Evolutionary conservation across 768 basidiomycete species (phyloP), one percentile per base, ranked within the genome.

Genomic region (Paxillus ammoniavirescens): DNA sequence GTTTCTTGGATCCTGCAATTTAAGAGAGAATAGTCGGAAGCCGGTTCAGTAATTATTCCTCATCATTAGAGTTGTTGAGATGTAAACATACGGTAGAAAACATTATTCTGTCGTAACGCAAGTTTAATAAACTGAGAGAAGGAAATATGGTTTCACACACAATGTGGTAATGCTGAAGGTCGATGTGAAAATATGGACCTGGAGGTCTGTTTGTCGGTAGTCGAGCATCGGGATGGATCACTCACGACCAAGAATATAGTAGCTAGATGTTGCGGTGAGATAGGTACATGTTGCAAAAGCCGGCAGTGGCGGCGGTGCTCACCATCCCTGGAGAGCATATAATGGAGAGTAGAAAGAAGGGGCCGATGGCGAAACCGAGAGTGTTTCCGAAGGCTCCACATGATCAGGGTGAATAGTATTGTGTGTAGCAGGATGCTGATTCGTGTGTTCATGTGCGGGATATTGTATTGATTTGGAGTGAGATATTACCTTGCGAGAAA

Each of bases 341-440:
- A 21, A n/a, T 53, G 23, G 9, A 56, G 52, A 31, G 7, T 3
- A 23, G 55, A 56, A 2, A 40, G 46, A 40, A 53, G 53, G 8
- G 42, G 52, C 10, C 10, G 21, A 14, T 10, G 13, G 14, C 37
- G 41, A 10, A 41, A 37, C 23, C 33, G 28, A 4, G 52, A 47
- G 33, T 56, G 46, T 47, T 15, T 47, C 12, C 40, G 40, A n/a
- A 56, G 52, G 42, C 52, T 53, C 41, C 36, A 23, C 55, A 56
- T 56, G 2, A 53, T 56, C 30, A 53, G 28, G n/a, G 40, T 28
- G 28, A 56, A 56, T 13, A 56, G 26, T 2, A 33, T 12, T 14
- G 35, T 38, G 35, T 53, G 45, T 6, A 56, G 44, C 10, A 53
- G 17, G 18, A 53, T 18, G 21, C 55, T 56, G 13, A 38, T 38